Base-by-base conservation (phyloP, 495 filamentous ascomycete genomes). In the Penicillium lagena region DNA sequence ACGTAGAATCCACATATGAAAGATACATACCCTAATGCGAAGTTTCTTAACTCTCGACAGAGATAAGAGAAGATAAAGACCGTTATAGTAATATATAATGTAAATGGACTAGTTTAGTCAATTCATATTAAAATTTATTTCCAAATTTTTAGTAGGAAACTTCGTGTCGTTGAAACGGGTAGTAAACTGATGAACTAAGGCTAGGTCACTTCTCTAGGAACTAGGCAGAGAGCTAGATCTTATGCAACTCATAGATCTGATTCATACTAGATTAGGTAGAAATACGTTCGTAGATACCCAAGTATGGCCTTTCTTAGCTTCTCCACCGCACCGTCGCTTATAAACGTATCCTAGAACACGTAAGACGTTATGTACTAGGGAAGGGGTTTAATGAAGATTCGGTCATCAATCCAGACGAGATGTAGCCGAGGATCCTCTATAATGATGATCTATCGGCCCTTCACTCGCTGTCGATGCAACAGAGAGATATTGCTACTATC, bases 351-450 rank as follows among this genome's bases (percentile, higher is more conserved):
- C 46, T 37, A 49, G 40, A 49, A 49, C 7, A 14, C 29, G 15
- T 35, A 35, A 8, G 40, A 49, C n/a, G 34, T 30, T 1, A 49
- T 31, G 15, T 43, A 49, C 6, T 33, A n/a, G 1, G 46, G 46
- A 28, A 43, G 40, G 15, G 46, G 46, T 30, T 49, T 49, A 9
- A 49, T 7, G 6, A 49, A 49, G 12, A 43, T 35, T 39, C 17
- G 46, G n/a, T 66, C 47, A 22, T 75, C 46, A 32, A 51, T 48
- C 81, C 78, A 85, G 11, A 82, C 62, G 0, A 82, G 67, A 43
- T 85, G 80, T 8, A 82, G 55, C 3, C 64, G 52, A 0, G 68
- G 59, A 17, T 75, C 41, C 40, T 85, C 79, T 4, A 63, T 66
- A 7, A 70, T 30, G 11, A 76, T 27, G 10, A 81, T 73, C 1